Percentiles rank a stretch among this genome's conserved stretches.
These are phyloP conservation scores for Avena atlantica DNA, from an alignment of 176 grass and related monocot genomes.

Conservation along the genomic window DNA sequence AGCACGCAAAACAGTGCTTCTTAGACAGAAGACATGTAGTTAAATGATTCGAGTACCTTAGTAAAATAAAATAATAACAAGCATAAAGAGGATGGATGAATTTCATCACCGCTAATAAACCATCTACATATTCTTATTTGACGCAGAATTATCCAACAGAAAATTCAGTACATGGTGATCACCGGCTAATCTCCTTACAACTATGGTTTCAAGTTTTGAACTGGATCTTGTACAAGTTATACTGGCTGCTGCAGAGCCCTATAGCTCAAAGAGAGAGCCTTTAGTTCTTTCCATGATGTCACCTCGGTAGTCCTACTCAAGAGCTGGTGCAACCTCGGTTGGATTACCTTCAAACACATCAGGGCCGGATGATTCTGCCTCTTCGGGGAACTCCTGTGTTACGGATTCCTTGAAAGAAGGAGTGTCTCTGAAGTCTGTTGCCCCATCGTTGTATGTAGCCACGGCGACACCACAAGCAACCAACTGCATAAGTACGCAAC, in stretches of 20 bases:
- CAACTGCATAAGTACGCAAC: conserved; percentile 61
- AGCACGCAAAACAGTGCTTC: neutral
- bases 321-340: conserved; percentile 83
- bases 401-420: conserved; percentile 89
- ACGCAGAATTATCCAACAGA: conserved; percentile 12
- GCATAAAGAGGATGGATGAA: neutral
- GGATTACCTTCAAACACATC: conserved; percentile 99
- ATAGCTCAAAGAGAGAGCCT: conserved; percentile 31
- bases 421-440: conserved; percentile 88
- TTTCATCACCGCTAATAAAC: conserved; percentile 38
- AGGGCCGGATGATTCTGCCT: conserved; percentile 71
- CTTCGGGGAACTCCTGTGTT: conserved; percentile 78
- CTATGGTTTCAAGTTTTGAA: conserved; percentile 16
- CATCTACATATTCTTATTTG: conserved; percentile 28
- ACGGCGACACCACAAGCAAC: conserved; percentile 89
- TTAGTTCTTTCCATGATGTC: neutral
- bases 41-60: neutral
- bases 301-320: conserved; percentile 60
- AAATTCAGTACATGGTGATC: conserved; percentile 27
- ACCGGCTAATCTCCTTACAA: conserved; percentile 40
- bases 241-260: conserved; percentile 3
- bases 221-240: conserved; percentile 34
- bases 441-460: conserved; percentile 87
- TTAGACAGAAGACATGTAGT: neutral
- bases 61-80: neutral